phyloP scores from a whole-genome alignment of 768 basidiomycete species.

The Pholiota conissans region DNA sequence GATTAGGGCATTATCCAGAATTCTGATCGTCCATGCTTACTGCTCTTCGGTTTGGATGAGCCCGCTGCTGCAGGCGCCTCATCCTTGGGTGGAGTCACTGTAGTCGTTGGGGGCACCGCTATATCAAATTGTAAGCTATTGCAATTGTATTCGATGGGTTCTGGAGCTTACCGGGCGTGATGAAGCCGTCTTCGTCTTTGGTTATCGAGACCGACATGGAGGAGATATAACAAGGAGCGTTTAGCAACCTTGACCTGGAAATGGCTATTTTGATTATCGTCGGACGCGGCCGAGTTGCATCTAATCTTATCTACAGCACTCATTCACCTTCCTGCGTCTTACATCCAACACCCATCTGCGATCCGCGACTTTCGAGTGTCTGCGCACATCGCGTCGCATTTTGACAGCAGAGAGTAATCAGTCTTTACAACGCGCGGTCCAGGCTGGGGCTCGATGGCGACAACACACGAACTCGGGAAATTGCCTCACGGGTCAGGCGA shows the following conservation, averaged over 20 bases:
- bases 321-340: no score
- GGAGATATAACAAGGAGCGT: slow-evolving; percentile 6
- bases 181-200: slow-evolving; percentile 83
- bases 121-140: slow-evolving; percentile 5
- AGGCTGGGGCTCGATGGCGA: background rate
- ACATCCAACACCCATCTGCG: background rate
- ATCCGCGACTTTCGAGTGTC: no score
- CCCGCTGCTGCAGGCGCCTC: slow-evolving; percentile 24
- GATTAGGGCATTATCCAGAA: background rate
- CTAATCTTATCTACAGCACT: slow-evolving; percentile 20
- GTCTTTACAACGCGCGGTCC: no score
- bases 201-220: slow-evolving; percentile 25
- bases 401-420: no score
- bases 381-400: no score
- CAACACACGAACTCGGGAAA: background rate
- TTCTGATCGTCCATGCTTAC: slow-evolving; percentile 13
- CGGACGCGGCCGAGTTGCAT: slow-evolving; percentile 18
- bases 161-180: slow-evolving; percentile 51
- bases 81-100: slow-evolving; percentile 13
- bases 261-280: slow-evolving; percentile 20
- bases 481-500: background rate
- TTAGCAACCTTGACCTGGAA: slow-evolving; percentile 6
- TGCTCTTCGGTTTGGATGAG: slow-evolving; percentile 4
- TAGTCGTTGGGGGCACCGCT: slow-evolving; percentile 26
- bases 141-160: slow-evolving; percentile 11